These are phyloP conservation scores for Rosa multiflora DNA, from an alignment of 306 rosid species.

Conservation along the genomic window DNA sequence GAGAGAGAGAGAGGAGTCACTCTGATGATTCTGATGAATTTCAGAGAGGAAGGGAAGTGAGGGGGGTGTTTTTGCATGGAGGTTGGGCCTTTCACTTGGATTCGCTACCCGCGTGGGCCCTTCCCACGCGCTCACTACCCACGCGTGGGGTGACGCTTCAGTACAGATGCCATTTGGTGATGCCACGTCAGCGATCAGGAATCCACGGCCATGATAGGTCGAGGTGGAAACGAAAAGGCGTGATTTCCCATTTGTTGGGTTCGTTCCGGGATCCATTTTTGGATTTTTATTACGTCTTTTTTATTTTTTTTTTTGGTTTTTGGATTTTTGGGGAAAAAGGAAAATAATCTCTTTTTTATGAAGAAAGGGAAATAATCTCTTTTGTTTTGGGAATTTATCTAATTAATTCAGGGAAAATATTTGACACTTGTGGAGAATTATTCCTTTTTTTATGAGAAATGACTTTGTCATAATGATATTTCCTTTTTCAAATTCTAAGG, in stretches of 20 bases:
- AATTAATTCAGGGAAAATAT: not conserved
- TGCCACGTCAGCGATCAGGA: not conserved
- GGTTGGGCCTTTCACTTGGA: not conserved
- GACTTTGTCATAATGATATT: not conserved
- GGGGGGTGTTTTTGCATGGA: slow-evolving; percentile 5
- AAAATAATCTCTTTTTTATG: not conserved
- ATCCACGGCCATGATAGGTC: not conserved
- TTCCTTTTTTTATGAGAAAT: not conserved
- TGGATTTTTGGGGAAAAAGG: not conserved
- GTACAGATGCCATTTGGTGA: not conserved
- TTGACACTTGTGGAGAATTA: not conserved
- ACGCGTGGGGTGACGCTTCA: not conserved
- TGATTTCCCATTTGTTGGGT: not conserved
- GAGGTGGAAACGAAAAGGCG: not conserved
- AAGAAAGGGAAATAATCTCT: too few relatives aligned
- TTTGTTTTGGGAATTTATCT: not conserved
- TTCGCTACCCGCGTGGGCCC: not conserved
- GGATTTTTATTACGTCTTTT: not conserved
- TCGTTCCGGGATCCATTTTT: not conserved
- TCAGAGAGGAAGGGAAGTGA: not conserved
- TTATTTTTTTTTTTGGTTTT: not conserved
- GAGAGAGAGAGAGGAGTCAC: not conserved
- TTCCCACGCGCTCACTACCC: not conserved
- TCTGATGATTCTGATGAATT: not conserved
- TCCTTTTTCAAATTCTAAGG: not conserved